These are phyloP conservation scores for Plantago lanceolata DNA, from an alignment of 305 asterid genomes.

Conservation along the genomic window DNA sequence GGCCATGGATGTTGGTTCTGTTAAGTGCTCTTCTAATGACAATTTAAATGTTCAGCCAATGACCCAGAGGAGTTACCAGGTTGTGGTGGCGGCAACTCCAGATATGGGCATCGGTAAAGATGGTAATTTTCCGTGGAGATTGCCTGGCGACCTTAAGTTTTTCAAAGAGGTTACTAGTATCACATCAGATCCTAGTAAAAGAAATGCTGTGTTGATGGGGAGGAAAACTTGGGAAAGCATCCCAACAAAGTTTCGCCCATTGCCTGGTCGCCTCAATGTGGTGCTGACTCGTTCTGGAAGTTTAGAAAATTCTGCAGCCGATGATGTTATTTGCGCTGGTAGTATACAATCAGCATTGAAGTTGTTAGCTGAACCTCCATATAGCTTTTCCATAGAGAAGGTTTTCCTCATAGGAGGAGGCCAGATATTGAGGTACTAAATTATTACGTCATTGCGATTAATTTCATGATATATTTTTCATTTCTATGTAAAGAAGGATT, in stretches of 20 bases:
- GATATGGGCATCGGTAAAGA: conserved; percentile 91
- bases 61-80: conserved; percentile 64
- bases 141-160: conserved; percentile 82
- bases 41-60: conserved; percentile 26
- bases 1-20: conserved; percentile 37
- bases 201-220: conserved; percentile 93
- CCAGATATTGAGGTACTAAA: conserved; percentile 64
- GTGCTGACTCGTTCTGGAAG: conserved; percentile 76
- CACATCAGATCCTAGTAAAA: conserved; percentile 60
- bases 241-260: conserved; percentile 67
- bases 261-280: conserved; percentile 89
- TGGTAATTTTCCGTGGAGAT: conserved; percentile 82
- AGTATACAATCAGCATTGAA: conserved; percentile 66
- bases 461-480: conserved; percentile 7
- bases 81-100: conserved; percentile 83
- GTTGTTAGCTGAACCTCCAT: conserved; percentile 67
- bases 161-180: conserved; percentile 70
- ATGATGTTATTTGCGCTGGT: conserved; percentile 60
- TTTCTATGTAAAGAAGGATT: conserved; percentile 11
- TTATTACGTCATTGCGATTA: conserved; percentile 1
- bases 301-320: conserved; percentile 45
- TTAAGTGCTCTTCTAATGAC: conserved; percentile 29
- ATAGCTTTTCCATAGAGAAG: conserved; percentile 56
- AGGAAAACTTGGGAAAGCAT: conserved; percentile 98
- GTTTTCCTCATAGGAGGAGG: conserved; percentile 96